phyloP scores from a whole-genome alignment of 345 rosid species.

The Eucalyptus cloeziana region DNA sequence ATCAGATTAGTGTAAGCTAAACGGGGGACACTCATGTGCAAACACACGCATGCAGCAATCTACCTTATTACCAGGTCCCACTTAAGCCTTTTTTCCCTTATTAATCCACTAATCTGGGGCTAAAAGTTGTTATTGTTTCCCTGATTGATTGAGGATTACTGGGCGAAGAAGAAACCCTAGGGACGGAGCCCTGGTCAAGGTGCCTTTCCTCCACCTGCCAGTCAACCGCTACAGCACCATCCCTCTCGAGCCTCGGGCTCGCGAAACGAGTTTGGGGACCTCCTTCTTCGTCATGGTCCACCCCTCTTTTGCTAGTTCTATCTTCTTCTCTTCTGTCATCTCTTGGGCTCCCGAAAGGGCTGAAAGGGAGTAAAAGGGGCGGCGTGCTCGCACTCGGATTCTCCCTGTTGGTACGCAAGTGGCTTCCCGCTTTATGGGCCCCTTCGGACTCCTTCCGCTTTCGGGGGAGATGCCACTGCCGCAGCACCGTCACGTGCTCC shows the following conservation, averaged over 20 bases:
- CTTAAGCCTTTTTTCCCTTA: not conserved
- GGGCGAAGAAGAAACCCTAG: not conserved
- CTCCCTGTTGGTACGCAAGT: not conserved
- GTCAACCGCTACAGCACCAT: not conserved
- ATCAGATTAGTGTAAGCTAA: not conserved
- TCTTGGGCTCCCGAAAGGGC: not conserved
- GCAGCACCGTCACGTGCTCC: not conserved
- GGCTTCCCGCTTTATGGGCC: not conserved
- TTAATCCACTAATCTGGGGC: not conserved
- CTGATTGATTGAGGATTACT: not conserved
- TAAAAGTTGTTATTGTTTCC: not conserved
- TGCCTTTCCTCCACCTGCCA: not conserved
- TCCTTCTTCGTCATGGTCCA: not conserved
- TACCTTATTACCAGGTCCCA: not conserved
- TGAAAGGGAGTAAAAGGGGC: not conserved
- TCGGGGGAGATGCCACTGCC: not conserved
- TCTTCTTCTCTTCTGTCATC: not conserved
- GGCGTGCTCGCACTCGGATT: not conserved
- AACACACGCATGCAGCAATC: not conserved
- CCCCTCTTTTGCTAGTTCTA: not conserved
- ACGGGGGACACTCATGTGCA: not conserved
- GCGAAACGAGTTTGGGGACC: not conserved
- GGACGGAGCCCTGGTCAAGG: not conserved
- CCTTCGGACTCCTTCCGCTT: not conserved
- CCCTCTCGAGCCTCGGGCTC: not conserved